These are phyloP conservation scores for Metschnikowia henanensis DNA, from an alignment of 805 yeast genomes.

Conservation along the genomic window DNA sequence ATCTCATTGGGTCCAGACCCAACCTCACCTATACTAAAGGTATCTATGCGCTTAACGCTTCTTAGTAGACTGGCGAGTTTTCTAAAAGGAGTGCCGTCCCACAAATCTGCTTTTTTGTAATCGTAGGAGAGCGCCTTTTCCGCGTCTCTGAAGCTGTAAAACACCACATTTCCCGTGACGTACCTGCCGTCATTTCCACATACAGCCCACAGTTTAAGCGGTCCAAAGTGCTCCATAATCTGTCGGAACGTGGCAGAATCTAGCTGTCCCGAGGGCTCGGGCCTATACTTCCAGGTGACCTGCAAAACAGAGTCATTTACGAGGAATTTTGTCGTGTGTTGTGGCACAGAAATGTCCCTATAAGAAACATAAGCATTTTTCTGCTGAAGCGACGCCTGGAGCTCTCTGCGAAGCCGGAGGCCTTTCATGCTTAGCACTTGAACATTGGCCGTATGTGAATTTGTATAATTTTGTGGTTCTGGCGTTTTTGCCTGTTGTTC, in stretches of 20 bases:
- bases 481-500: constrained; percentile 14
- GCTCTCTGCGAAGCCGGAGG: constrained; percentile 11
- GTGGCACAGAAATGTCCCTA: constrained; percentile 19
- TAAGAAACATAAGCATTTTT: constrained; percentile 20
- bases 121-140: constrained; percentile 41
- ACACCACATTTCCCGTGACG: constrained; percentile 40
- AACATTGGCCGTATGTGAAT: constrained; percentile 20
- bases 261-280: constrained; percentile 32
- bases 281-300: constrained; percentile 48
- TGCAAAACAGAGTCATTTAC: constrained; percentile 17
- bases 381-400: constrained; percentile 8
- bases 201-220: constrained; percentile 19
- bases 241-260: constrained; percentile 31
- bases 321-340: constrained; percentile 5
- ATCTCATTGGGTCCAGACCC: too few relatives aligned
- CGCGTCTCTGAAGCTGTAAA: constrained; percentile 25
- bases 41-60: constrained; percentile 9
- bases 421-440: constrained; percentile 33
- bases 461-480: constrained; percentile 9
- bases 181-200: constrained; percentile 25
- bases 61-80: constrained; percentile 49
- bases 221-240: constrained; percentile 50
- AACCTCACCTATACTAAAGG: not conserved
- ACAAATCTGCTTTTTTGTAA: constrained; percentile 39
- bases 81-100: constrained; percentile 47